Conservation (phyloP, 306 rosid genomes). For the Glycine tomentella region DNA sequence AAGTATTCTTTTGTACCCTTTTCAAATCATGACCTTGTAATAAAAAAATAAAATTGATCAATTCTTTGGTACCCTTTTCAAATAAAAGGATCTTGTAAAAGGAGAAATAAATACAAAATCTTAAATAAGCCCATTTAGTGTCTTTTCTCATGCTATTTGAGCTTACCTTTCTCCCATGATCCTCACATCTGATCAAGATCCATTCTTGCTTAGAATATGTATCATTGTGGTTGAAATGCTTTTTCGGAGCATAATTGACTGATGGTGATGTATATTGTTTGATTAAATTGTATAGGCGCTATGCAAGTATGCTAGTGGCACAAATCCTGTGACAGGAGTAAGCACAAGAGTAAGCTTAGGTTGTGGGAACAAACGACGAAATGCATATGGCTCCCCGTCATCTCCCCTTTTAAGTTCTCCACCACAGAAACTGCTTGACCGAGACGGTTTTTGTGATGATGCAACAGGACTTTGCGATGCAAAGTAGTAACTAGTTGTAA, state of each 20-base stretch:
- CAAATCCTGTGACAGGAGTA: conserved; percentile 62
- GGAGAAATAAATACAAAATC: background rate
- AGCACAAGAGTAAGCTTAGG: conserved; percentile 69
- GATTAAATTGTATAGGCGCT: conserved; percentile 52
- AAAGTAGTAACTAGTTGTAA: conserved; percentile 45
- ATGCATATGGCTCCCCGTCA: conserved; percentile 69
- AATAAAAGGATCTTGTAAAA: background rate
- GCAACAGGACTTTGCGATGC: conserved; percentile 78
- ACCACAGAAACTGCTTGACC: conserved; percentile 69
- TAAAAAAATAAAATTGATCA: no score
- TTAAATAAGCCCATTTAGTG: background rate
- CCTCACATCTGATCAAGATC: background rate
- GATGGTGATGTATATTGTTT: background rate
- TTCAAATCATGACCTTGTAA: background rate
- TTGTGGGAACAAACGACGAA: conserved; percentile 85
- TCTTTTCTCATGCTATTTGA: conserved; percentile 7
- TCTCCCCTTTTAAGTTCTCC: conserved; percentile 86
- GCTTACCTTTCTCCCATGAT: background rate
- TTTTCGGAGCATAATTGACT: background rate
- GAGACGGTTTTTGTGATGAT: conserved; percentile 65
- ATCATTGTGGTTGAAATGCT: background rate
- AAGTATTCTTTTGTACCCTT: background rate
- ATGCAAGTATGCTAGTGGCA: conserved; percentile 65
- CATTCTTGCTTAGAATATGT: conserved; percentile 12
- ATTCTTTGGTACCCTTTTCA: background rate